Conservation (phyloP, 2,329 filamentous ascomycete species). For the Alternaria triticina region DNA sequence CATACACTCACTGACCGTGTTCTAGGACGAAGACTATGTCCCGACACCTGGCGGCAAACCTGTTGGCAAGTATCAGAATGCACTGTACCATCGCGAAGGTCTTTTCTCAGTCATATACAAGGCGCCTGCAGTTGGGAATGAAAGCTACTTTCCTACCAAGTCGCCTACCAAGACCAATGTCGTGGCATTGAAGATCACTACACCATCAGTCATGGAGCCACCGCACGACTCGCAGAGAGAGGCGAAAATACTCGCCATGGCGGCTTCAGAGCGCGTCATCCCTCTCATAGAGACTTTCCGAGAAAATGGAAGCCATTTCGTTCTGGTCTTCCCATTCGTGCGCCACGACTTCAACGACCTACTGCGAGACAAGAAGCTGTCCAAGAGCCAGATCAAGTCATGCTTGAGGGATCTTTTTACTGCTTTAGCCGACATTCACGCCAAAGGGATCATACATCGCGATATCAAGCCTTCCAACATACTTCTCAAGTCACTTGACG, state of each 20-base stretch:
- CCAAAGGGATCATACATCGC: slow-evolving; percentile 81
- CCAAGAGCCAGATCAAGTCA: slow-evolving; percentile 49
- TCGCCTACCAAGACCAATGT: slow-evolving; percentile 37
- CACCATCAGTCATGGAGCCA: slow-evolving; percentile 71
- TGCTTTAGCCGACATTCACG: slow-evolving; percentile 75
- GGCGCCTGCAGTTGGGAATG: slow-evolving; percentile 54
- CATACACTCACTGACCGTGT: too few species aligned
- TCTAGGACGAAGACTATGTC: slow-evolving; percentile 39
- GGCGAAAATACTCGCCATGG: slow-evolving; percentile 70
- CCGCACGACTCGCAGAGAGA: slow-evolving; percentile 87
- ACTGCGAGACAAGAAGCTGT: slow-evolving; percentile 58
- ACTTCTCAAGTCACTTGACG: slow-evolving; percentile 69
- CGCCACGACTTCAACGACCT: slow-evolving; percentile 74
- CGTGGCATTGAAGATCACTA: slow-evolving; percentile 85
- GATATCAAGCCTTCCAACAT: slow-evolving; percentile 95
- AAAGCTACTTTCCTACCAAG: slow-evolving; percentile 38
- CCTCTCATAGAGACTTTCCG: slow-evolving; percentile 74
- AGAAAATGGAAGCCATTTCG: slow-evolving; percentile 72
- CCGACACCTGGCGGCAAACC: slow-evolving; percentile 46
- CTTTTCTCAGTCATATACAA: slow-evolving; percentile 86
- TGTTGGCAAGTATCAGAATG: slow-evolving; percentile 64
- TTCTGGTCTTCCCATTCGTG: slow-evolving; percentile 86
- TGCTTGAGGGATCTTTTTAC: slow-evolving; percentile 72
- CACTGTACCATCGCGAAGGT: slow-evolving; percentile 67
- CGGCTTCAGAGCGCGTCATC: slow-evolving; percentile 67